These are phyloP conservation scores for Ophiosphaerella narmari DNA, from an alignment of 2,329 filamentous ascomycete species.

Conservation along the genomic window DNA sequence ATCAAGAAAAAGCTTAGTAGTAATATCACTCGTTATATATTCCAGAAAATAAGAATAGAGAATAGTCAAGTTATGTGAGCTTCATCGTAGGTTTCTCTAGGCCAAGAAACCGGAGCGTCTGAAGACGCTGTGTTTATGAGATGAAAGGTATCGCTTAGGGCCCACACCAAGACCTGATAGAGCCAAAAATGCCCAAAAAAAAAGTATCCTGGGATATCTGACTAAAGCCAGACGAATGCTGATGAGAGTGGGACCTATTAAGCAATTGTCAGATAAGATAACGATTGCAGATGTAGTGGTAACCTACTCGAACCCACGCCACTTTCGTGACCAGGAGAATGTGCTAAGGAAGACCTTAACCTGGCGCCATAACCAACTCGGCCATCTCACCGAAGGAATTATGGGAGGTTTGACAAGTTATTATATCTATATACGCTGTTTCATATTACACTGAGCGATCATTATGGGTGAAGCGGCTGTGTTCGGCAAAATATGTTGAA, in stretches of 20 bases:
- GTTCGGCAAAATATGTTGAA: neutral
- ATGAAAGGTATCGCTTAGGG: no score
- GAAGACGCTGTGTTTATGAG: no score
- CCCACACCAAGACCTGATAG: no score
- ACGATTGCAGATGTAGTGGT: neutral
- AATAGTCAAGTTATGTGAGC: no score
- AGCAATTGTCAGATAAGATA: neutral
- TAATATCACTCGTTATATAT: no score
- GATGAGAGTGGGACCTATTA: slow-evolving; percentile 43
- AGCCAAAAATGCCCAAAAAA: slow-evolving; percentile 1
- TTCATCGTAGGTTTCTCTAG: no score
- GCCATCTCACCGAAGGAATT: slow-evolving; percentile 34
- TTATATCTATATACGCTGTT: neutral
- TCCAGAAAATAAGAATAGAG: no score
- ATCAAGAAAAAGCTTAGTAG: no score
- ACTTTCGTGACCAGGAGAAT: slow-evolving; percentile 48
- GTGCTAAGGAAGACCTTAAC: slow-evolving; percentile 42
- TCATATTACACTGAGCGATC: no score
- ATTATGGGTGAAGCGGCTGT: neutral
- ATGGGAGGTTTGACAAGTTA: neutral
- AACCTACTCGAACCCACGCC: slow-evolving; percentile 41
- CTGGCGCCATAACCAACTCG: slow-evolving; percentile 45
- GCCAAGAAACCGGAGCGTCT: no score
- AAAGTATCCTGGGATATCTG: slow-evolving; percentile 27
- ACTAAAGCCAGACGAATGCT: slow-evolving; percentile 31